Percentiles rank a stretch among this genome's conserved stretches.
phyloP scores from a whole-genome alignment of 2,329 filamentous ascomycete genomes.

The Graphilbum fragrans region DNA sequence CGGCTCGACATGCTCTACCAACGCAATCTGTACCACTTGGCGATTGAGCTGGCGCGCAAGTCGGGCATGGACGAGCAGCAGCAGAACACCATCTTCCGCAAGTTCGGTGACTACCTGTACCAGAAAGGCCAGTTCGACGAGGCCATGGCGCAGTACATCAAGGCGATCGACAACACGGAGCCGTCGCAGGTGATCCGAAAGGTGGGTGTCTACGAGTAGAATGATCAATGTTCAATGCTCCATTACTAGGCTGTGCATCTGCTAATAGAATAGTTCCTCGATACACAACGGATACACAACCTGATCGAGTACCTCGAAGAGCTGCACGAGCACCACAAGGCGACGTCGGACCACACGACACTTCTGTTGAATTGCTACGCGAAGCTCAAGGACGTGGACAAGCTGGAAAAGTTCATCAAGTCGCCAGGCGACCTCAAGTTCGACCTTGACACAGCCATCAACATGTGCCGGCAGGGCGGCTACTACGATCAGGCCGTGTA shows the following conservation, averaged over 20 bases:
- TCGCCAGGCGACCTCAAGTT: conserved; percentile 91
- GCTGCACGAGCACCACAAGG: conserved; percentile 84
- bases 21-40: conserved; percentile 80
- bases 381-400: conserved; percentile 92
- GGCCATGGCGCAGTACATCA: conserved; percentile 97
- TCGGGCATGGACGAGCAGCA: conserved; percentile 67
- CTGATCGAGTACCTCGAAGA: conserved; percentile 95
- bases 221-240: no score
- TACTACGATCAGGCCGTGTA: conserved; percentile 97
- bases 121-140: conserved; percentile 93
- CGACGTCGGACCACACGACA: conserved; percentile 91
- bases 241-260: no score
- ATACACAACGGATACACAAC: conserved; percentile 95
- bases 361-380: conserved; percentile 93
- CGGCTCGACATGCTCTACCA: conserved; percentile 90
- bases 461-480: conserved; percentile 93
- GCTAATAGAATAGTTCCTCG: conserved; percentile 48
- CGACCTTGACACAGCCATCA: conserved; percentile 90
- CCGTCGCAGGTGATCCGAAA: conserved; percentile 94
- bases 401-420: conserved; percentile 93
- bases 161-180: conserved; percentile 90
- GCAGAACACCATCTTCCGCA: conserved; percentile 84
- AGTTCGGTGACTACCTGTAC: conserved; percentile 88
- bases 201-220: no score
- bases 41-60: conserved; percentile 87